These are phyloP conservation scores for Colletotrichum falcatum DNA, from an alignment of 2,329 filamentous ascomycete species.

Conservation along the genomic window DNA sequence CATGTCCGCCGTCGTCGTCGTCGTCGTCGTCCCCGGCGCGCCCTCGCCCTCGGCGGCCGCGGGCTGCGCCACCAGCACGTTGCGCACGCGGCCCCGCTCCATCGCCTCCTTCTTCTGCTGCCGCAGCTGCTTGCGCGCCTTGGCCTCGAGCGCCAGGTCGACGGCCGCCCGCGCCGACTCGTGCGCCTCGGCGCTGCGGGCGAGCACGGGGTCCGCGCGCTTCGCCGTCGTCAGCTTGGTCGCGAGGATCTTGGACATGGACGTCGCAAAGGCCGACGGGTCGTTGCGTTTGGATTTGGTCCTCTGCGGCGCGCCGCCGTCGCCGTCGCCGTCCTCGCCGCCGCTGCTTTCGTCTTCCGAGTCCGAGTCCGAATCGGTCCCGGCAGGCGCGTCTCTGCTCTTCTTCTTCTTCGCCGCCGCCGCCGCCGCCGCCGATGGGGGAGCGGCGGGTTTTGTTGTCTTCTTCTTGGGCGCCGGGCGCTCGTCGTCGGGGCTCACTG, in stretches of 20 bases:
- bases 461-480: conserved; percentile 46
- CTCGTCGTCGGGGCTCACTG: conserved; percentile 54
- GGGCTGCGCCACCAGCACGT: conserved; percentile 80
- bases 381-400: conserved; percentile 31
- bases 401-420: conserved; percentile 42
- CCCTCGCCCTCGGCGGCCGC: conserved; percentile 55
- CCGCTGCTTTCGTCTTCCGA: conserved; percentile 45
- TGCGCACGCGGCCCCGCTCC: conserved; percentile 89
- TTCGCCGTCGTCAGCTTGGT: conserved; percentile 88
- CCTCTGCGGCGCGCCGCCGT: conserved; percentile 53
- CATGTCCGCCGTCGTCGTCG: conserved; percentile 67
- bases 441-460: conserved; percentile 41
- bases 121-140: conserved; percentile 81
- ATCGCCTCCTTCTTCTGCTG: conserved; percentile 82
- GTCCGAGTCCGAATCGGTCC: conserved; percentile 50
- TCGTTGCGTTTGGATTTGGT: conserved; percentile 88
- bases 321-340: conserved; percentile 49
- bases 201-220: conserved; percentile 89
- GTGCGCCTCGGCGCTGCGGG: conserved; percentile 81
- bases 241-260: conserved; percentile 90
- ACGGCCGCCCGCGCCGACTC: conserved; percentile 78
- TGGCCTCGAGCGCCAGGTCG: conserved; percentile 83
- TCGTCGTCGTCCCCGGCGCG: too few species aligned
- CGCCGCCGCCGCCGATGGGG: too few species aligned
- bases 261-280: conserved; percentile 89